Percentiles rank a stretch among this genome's conserved stretches.
These are phyloP conservation scores for Colletotrichum salicis DNA, from an alignment of 2,329 filamentous ascomycete species.

Conservation along the genomic window DNA sequence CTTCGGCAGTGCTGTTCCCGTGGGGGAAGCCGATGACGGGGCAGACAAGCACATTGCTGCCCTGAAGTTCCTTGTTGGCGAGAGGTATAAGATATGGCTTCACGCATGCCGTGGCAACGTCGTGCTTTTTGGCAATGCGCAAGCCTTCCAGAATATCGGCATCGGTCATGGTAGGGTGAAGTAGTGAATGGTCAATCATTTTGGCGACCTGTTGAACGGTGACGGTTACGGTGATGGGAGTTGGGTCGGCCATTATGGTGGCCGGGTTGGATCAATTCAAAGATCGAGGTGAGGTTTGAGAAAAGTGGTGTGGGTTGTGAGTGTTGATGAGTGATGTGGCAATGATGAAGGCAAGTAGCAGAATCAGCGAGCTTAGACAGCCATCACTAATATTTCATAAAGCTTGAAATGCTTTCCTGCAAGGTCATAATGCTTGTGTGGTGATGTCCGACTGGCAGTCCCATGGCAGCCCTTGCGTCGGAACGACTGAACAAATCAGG, in stretches of 20 bases:
- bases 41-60: constrained; percentile 61
- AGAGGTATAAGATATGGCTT: background rate
- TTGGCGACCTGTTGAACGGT: background rate
- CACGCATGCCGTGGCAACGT: background rate
- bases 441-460: too few relatives aligned
- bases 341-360: too few relatives aligned
- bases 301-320: background rate
- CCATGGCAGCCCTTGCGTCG: too few relatives aligned
- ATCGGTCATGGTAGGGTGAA: background rate
- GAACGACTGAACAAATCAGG: too few relatives aligned
- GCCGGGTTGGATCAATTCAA: background rate
- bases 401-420: too few relatives aligned
- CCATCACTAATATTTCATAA: too few relatives aligned
- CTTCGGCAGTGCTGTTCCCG: constrained; percentile 63
- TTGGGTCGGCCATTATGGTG: too few relatives aligned
- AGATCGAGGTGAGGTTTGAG: background rate
- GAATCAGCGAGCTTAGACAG: too few relatives aligned
- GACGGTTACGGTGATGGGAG: background rate
- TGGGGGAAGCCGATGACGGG: constrained; percentile 71
- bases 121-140: background rate
- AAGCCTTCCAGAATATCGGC: background rate
- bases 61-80: constrained; percentile 52
- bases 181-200: background rate
- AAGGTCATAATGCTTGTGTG: too few relatives aligned
- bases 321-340: too few relatives aligned